A percentile compares a stretch with the other conserved stretches of the same genome.
These are phyloP conservation scores for Solanum ossicruentum DNA, from an alignment of 257 asterid species.

Conservation along the genomic window DNA sequence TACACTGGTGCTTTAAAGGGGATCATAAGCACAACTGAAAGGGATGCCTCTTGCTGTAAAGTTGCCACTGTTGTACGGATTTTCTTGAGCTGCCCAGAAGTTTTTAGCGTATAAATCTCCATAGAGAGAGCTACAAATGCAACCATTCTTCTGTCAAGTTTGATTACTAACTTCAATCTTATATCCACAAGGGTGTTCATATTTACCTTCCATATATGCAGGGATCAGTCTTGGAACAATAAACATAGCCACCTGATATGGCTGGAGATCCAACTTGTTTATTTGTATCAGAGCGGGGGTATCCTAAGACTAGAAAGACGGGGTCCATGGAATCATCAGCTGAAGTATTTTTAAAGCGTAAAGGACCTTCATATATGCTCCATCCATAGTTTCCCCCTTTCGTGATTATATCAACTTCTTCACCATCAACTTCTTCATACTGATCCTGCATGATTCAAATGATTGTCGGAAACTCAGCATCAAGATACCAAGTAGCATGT, in stretches of 20 bases:
- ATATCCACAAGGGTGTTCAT: background rate
- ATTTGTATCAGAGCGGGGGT: constrained; percentile 48
- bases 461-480: background rate
- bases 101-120: constrained; percentile 69
- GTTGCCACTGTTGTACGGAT: constrained; percentile 64
- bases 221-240: constrained; percentile 74
- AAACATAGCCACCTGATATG: constrained; percentile 71
- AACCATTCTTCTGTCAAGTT: background rate
- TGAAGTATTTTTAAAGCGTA: constrained; percentile 33
- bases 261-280: constrained; percentile 74
- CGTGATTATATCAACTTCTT: constrained; percentile 47
- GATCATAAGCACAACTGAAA: constrained; percentile 30
- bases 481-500: background rate
- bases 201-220: constrained; percentile 84
- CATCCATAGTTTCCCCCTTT: constrained; percentile 96
- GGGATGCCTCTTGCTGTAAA: constrained; percentile 43
- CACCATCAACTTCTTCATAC: constrained; percentile 38
- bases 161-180: background rate
- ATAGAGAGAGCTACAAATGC: constrained; percentile 59
- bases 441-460: constrained; percentile 32
- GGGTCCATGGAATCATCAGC: constrained; percentile 42
- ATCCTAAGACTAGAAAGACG: constrained; percentile 67
- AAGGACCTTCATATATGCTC: constrained; percentile 78
- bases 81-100: constrained; percentile 78
- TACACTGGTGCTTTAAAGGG: constrained; percentile 34